These are phyloP conservation scores for Carex parvula DNA, from an alignment of 176 grass and related monocot genomes.

Conservation along the genomic window DNA sequence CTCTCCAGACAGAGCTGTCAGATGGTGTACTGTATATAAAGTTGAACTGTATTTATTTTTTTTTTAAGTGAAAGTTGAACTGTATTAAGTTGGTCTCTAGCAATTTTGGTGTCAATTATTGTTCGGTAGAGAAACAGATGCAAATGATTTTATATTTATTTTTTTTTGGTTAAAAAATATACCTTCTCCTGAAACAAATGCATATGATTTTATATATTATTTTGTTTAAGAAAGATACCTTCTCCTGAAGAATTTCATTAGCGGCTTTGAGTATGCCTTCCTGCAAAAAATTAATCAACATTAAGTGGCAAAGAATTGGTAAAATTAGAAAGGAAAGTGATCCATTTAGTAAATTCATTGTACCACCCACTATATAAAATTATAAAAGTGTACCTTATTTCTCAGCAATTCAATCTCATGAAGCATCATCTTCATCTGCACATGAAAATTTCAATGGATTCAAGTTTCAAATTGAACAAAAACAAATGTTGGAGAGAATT, in stretches of 20 bases:
- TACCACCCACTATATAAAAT: not conserved
- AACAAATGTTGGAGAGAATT: not conserved
- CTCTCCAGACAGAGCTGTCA: no score
- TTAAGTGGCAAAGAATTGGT: not conserved
- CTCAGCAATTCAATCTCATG: conserved; percentile 42
- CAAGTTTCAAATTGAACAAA: conserved; percentile 6
- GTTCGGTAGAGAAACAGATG: not conserved
- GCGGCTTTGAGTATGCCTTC: conserved; percentile 40
- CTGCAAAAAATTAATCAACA: conserved; percentile 19
- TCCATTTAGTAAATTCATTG: not conserved
- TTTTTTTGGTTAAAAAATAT: not conserved
- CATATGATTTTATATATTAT: no score
- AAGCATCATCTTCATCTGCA: conserved; percentile 46
- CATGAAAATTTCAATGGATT: not conserved
- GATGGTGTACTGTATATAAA: no score
- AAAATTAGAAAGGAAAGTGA: not conserved
- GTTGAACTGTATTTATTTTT: no score
- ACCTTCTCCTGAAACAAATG: conserved; percentile 35
- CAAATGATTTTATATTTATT: not conserved
- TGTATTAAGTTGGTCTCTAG: no score
- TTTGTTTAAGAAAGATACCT: conserved; percentile 17
- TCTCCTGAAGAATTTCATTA: conserved; percentile 44
- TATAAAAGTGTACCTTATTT: conserved; percentile 35
- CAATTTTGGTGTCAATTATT: not conserved
- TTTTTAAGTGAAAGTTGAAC: no score